A percentile compares a stretch with the other conserved stretches of the same genome.
Conservation (phyloP, 2,329 filamentous ascomycete genomes). For the Pleurostoma richardsiae region DNA sequence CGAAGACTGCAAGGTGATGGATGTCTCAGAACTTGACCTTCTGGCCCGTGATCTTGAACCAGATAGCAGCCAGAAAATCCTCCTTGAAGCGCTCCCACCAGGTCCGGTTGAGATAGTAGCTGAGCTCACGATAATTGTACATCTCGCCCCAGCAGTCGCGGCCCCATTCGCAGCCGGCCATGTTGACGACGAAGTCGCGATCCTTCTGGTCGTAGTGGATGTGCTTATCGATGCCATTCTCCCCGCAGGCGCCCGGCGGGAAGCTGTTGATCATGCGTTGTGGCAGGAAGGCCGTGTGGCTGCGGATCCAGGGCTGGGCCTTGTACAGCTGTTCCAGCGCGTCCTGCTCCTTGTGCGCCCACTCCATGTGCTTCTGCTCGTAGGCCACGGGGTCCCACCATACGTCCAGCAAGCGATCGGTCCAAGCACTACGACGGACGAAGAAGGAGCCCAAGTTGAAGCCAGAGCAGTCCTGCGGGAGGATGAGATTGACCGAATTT, state of each 20-base stretch:
- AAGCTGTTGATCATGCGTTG: constrained; percentile 95
- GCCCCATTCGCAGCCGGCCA: constrained; percentile 97
- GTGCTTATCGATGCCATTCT: constrained; percentile 65
- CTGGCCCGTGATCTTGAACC: constrained; percentile 59
- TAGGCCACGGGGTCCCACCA: constrained; percentile 99
- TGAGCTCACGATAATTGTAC: constrained; percentile 89
- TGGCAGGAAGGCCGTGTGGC: constrained; percentile 81
- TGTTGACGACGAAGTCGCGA: constrained; percentile 92
- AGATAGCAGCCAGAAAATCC: constrained; percentile 54
- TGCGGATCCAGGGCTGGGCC: constrained; percentile 87
- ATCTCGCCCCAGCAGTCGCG: constrained; percentile 98
- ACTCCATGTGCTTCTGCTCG: constrained; percentile 98
- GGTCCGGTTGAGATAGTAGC: constrained; percentile 81
- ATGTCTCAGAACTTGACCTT: constrained; percentile 47
- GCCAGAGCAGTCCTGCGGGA: constrained; percentile 90
- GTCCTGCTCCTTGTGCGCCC: constrained; percentile 98
- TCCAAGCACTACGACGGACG: constrained; percentile 78
- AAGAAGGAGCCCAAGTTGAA: constrained; percentile 98
- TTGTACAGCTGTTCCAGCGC: constrained; percentile 88
- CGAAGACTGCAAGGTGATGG: no score
- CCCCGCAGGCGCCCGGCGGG: constrained; percentile 81
- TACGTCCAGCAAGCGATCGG: constrained; percentile 84
- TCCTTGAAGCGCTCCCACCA: constrained; percentile 74
- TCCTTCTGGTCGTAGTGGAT: constrained; percentile 85
- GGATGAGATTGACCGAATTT: constrained; percentile 78